These are phyloP conservation scores for Venturia nashicola DNA, from an alignment of 2,329 filamentous ascomycete species.

Conservation along the genomic window DNA sequence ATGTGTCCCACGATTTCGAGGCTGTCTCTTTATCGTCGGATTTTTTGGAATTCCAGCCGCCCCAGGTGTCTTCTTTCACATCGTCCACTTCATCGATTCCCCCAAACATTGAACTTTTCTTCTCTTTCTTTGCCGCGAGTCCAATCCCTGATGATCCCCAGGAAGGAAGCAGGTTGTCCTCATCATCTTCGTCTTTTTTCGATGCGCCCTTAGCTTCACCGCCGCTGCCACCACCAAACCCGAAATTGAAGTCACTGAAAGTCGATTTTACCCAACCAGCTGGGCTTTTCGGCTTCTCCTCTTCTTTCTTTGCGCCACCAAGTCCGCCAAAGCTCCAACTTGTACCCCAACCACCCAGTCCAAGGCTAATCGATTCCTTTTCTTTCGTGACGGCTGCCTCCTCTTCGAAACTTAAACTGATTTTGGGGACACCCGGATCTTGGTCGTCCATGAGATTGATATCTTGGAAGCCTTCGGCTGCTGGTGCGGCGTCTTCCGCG, in stretches of 20 bases:
- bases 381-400: slow-evolving; percentile 14
- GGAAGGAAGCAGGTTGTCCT: slow-evolving; percentile 6
- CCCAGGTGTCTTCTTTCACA: slow-evolving; percentile 8
- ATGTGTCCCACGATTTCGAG: neutral
- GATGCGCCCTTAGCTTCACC: slow-evolving; percentile 4
- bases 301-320: slow-evolving; percentile 8
- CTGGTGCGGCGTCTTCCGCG: slow-evolving; percentile 15
- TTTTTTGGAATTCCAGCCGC: slow-evolving; percentile 3
- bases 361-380: slow-evolving; percentile 15
- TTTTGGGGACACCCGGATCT: slow-evolving; percentile 28
- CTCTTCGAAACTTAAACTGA: slow-evolving; percentile 34
- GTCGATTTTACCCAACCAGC: slow-evolving; percentile 8
- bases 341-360: neutral
- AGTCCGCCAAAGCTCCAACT: slow-evolving; percentile 10
- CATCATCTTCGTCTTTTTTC: slow-evolving; percentile 5
- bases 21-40: neutral
- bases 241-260: slow-evolving; percentile 12
- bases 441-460: slow-evolving; percentile 30
- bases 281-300: slow-evolving; percentile 10
- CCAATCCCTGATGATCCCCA: slow-evolving; percentile 1
- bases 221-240: slow-evolving; percentile 8
- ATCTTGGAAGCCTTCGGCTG: slow-evolving; percentile 33
- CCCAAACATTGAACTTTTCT: slow-evolving; percentile 12
- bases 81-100: slow-evolving; percentile 10
- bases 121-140: slow-evolving; percentile 3